Conservation (phyloP, 163 green algal species). For the Chloromonas sp. region DNA sequence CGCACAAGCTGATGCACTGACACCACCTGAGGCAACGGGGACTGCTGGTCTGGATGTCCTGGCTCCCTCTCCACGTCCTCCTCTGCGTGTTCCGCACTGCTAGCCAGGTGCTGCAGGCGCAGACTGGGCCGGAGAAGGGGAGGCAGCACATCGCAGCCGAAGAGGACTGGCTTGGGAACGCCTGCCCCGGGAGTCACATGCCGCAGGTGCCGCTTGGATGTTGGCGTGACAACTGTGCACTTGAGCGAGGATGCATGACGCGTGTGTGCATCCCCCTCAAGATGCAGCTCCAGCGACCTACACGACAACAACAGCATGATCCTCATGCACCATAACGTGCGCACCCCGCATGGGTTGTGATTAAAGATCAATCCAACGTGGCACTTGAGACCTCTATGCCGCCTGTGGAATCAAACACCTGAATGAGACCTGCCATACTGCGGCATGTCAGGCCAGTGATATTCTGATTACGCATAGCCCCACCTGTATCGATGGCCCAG, state of each 20-base stretch:
- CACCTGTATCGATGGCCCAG: slow-evolving; percentile 49
- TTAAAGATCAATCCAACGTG: no score
- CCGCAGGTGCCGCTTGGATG: slow-evolving; percentile 61
- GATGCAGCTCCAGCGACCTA: slow-evolving; percentile 45
- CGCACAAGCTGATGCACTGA: neutral
- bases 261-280: slow-evolving; percentile 40
- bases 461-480: no score
- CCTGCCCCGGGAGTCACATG: slow-evolving; percentile 44
- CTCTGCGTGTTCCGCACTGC: no score
- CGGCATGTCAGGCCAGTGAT: no score
- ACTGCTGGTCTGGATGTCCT: no score
- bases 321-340: neutral
- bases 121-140: neutral
- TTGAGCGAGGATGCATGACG: slow-evolving; percentile 43
- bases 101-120: neutral
- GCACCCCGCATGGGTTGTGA: no score
- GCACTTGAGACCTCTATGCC: no score
- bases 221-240: slow-evolving; percentile 58
- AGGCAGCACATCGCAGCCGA: slow-evolving; percentile 37
- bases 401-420: no score
- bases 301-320: neutral
- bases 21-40: neutral
- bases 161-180: slow-evolving; percentile 14
- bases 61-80: no score
- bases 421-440: no score